A percentile compares a stretch with the other conserved stretches of the same genome.
Evolutionary conservation across 139 green algal species (phyloP).

Genomic region (Haematococcus sp.): DNA sequence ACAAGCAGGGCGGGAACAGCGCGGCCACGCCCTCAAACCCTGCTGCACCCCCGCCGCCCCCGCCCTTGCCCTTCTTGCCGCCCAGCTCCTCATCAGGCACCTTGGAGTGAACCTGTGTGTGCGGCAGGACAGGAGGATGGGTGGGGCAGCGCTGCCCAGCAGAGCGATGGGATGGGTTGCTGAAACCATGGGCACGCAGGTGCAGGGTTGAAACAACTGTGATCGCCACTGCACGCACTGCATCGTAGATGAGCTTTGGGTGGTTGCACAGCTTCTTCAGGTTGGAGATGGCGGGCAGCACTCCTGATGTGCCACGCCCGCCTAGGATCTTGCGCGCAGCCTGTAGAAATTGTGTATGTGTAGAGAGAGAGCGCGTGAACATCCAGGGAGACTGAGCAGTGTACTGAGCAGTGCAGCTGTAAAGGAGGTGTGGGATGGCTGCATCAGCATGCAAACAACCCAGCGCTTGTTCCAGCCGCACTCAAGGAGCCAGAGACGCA

Average conservation of each 20-base stretch:
- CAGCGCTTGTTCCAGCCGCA: no score
- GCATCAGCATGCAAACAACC: no score
- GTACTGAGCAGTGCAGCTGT: no score
- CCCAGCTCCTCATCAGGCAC: slow-evolving; percentile 1
- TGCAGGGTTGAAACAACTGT: neutral
- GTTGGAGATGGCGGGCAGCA: slow-evolving; percentile 85
- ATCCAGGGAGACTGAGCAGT: no score
- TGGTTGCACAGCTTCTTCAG: slow-evolving; percentile 99
- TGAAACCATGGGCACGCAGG: no score
- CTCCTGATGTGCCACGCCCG: slow-evolving; percentile 44
- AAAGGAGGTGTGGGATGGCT: no score
- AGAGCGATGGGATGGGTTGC: no score
- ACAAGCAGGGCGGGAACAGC: slow-evolving; percentile 84
- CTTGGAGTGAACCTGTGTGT: slow-evolving; percentile 20
- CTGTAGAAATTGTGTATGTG: neutral
- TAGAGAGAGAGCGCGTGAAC: no score
- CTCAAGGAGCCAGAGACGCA: no score
- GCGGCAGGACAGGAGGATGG: neutral
- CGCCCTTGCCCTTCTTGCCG: neutral
- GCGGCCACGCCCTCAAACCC: slow-evolving; percentile 24
- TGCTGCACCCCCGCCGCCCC: no score
- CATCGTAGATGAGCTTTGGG: slow-evolving; percentile 72
- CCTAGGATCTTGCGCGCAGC: slow-evolving; percentile 68
- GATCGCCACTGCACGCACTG: no score
- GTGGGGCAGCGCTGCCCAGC: no score